These are phyloP conservation scores for Eutrema heterophyllum DNA, from an alignment of 345 rosid genomes.

Conservation along the genomic window DNA sequence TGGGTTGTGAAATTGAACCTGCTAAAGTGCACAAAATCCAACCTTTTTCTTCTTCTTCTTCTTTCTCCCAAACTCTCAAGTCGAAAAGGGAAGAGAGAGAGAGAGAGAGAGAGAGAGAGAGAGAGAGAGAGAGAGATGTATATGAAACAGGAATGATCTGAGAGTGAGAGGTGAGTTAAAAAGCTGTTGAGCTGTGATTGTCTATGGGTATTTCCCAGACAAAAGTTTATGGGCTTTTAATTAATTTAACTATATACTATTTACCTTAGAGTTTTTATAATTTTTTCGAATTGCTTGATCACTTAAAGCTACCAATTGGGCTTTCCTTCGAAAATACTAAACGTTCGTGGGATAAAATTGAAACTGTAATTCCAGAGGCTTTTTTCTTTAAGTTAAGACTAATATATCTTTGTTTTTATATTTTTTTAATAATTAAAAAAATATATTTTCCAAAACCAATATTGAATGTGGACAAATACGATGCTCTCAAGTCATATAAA, in stretches of 20 bases:
- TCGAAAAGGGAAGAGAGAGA: background rate
- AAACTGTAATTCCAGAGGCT: background rate
- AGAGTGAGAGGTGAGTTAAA: constrained; percentile 38
- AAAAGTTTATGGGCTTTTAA: constrained; percentile 18
- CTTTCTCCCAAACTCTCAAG: constrained; percentile 17
- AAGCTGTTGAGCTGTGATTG: constrained; percentile 75
- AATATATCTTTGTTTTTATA: background rate
- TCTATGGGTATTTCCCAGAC: constrained; percentile 31
- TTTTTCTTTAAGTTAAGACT: too few species aligned
- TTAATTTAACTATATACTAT: background rate
- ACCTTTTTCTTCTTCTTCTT: constrained; percentile 3
- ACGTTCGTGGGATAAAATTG: background rate
- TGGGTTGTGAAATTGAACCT: constrained; percentile 7
- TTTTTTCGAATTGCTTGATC: background rate
- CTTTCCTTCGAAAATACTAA: background rate
- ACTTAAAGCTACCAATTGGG: background rate
- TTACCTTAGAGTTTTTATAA: background rate
- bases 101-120: background rate
- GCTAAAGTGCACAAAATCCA: background rate
- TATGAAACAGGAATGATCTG: constrained; percentile 32
- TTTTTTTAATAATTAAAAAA: background rate
- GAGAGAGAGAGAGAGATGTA: constrained; percentile 27
- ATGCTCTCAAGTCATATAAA: background rate
- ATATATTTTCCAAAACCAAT: background rate
- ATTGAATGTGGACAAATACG: background rate